Evolutionary conservation across 139 green algal genomes (phyloP).

Genomic region (Yamagishiella unicocca): DNA sequence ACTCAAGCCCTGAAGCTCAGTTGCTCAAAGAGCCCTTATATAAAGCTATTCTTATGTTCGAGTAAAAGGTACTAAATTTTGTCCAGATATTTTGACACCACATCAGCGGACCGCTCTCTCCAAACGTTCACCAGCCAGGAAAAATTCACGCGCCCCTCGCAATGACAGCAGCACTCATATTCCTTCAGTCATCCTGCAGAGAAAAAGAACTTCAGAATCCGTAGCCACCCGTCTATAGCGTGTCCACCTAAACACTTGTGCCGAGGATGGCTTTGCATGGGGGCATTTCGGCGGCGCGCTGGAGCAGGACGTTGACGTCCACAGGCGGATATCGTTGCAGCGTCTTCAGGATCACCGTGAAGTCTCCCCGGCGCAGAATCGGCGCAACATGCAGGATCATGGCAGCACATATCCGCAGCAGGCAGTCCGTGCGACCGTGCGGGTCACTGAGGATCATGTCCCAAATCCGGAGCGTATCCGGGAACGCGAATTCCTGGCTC

Average conservation of each 20-base stretch:
- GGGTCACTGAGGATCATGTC: constrained; percentile 85
- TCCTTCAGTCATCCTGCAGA: too few species aligned
- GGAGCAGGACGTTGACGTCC: constrained; percentile 51
- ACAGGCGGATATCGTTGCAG: constrained; percentile 87
- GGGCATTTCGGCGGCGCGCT: constrained; percentile 36
- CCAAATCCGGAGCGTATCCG: constrained; percentile 90
- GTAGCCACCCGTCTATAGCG: too few species aligned
- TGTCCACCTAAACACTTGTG: not conserved
- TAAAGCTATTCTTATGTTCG: too few species aligned
- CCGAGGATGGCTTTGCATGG: constrained; percentile 33
- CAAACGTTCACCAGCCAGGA: too few species aligned
- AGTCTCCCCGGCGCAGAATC: constrained; percentile 88
- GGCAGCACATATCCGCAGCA: constrained; percentile 88
- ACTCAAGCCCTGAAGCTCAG: too few species aligned
- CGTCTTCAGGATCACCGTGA: constrained; percentile 91
- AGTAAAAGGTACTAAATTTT: too few species aligned
- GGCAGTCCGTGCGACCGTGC: constrained; percentile 72
- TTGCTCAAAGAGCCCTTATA: too few species aligned
- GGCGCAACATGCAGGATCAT: constrained; percentile 87
- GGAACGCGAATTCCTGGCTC: constrained; percentile 88
- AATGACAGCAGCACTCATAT: too few species aligned
- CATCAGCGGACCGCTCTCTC: too few species aligned
- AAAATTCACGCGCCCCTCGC: too few species aligned
- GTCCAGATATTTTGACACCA: too few species aligned
- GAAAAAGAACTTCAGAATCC: too few species aligned